Conservation (phyloP, 2,329 filamentous ascomycete species). For the Nigrograna mackinnonii region DNA sequence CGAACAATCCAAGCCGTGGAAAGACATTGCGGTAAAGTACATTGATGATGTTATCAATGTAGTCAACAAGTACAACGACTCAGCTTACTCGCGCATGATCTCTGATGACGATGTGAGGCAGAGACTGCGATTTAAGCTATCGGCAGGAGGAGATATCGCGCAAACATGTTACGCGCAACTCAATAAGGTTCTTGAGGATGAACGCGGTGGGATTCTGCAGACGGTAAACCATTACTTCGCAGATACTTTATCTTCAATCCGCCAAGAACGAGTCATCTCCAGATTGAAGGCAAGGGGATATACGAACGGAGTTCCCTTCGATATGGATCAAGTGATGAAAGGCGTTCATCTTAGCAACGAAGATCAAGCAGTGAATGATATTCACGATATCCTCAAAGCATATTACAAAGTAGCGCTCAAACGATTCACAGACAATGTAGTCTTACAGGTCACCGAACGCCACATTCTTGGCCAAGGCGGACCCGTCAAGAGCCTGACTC, state of each 20-base stretch:
- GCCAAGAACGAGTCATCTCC: background rate
- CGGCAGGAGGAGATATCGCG: too few relatives aligned
- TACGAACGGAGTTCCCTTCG: background rate
- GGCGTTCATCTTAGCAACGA: constrained; percentile 8
- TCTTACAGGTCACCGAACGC: constrained; percentile 60
- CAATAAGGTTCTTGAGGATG: background rate
- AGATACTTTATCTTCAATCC: background rate
- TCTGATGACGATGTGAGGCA: background rate
- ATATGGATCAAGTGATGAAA: background rate
- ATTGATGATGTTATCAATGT: background rate
- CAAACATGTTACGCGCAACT: background rate
- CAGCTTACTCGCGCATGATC: background rate
- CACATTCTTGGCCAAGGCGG: constrained; percentile 55
- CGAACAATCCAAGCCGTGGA: background rate
- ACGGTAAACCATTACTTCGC: background rate
- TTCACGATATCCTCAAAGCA: constrained; percentile 63
- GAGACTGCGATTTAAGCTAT: background rate
- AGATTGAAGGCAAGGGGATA: background rate
- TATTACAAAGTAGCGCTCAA: constrained; percentile 66
- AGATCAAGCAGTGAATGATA: constrained; percentile 46
- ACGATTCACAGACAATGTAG: constrained; percentile 66
- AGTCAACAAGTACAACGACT: background rate
- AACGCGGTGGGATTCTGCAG: background rate
- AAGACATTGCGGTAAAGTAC: background rate
- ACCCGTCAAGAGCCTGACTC: constrained; percentile 58